These are phyloP conservation scores for Solanum hybrid DNA, from an alignment of 305 asterid genomes.

Conservation along the genomic window DNA sequence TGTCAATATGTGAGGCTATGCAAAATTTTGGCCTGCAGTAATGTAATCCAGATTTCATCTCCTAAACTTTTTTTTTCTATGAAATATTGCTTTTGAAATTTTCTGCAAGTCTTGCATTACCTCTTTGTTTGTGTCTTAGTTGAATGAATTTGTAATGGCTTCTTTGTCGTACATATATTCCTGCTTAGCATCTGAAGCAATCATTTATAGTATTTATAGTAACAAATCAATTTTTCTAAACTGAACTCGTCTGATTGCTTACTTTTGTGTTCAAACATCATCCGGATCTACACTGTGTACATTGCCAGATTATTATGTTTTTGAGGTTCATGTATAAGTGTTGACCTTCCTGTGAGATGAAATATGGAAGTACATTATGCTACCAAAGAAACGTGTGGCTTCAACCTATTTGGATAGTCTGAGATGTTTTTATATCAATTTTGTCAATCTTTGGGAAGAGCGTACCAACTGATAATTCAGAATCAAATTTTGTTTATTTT, in stretches of 20 bases:
- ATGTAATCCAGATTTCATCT: background rate
- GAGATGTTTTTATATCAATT: background rate
- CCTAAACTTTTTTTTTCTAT: background rate
- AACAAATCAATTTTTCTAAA: background rate
- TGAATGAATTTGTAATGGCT: background rate
- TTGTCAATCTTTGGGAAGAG: background rate
- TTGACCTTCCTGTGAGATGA: background rate
- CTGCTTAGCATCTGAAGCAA: background rate
- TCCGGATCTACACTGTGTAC: background rate
- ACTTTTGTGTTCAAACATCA: background rate
- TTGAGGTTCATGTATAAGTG: background rate
- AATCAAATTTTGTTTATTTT: background rate
- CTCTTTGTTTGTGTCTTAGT: background rate
- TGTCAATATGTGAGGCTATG: background rate
- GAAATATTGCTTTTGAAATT: background rate
- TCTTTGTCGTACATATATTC: background rate
- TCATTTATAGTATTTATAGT: background rate
- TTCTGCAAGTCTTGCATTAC: background rate
- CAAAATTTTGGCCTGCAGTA: background rate
- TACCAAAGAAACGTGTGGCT: background rate
- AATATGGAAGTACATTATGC: background rate
- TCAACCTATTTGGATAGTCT: background rate
- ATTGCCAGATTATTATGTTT: background rate
- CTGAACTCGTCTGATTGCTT: background rate
- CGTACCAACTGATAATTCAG: background rate